These are phyloP conservation scores for Myochromella boudieri DNA, from an alignment of 768 basidiomycete genomes.

Conservation along the genomic window DNA sequence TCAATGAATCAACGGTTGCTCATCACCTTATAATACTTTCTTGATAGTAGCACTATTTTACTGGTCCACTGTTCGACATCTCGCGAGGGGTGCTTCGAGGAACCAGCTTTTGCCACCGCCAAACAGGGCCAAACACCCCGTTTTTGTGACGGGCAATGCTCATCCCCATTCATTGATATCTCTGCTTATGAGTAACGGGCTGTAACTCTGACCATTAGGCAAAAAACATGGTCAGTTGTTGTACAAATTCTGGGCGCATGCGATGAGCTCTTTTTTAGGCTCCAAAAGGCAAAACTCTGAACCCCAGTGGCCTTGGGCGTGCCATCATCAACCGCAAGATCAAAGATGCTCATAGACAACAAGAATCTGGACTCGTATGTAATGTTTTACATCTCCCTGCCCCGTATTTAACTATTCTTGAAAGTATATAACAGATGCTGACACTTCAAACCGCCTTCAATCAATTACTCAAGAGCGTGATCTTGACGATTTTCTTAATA, in stretches of 20 bases:
- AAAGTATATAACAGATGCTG: slow-evolving; percentile 78
- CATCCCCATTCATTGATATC: too few species aligned
- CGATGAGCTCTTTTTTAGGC: slow-evolving; percentile 49
- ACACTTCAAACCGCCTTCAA: slow-evolving; percentile 66
- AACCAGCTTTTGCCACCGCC: too few species aligned
- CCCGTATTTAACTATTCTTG: slow-evolving; percentile 6
- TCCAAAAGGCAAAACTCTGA: slow-evolving; percentile 58
- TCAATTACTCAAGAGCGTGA: slow-evolving; percentile 96
- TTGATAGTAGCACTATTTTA: too few species aligned
- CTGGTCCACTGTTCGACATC: too few species aligned
- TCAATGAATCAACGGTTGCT: too few species aligned
- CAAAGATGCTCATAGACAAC: slow-evolving; percentile 65
- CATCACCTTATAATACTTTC: too few species aligned
- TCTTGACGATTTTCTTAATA: slow-evolving; percentile 93
- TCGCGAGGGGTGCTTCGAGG: too few species aligned
- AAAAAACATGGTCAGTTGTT: too few species aligned
- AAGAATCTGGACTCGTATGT: slow-evolving; percentile 69
- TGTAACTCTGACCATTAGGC: too few species aligned
- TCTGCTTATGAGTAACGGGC: too few species aligned
- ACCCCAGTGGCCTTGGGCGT: slow-evolving; percentile 84
- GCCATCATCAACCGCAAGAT: slow-evolving; percentile 93
- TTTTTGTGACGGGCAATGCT: too few species aligned
- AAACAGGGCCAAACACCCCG: too few species aligned
- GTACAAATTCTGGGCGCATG: slow-evolving; percentile 9
- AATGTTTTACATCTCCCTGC: not conserved